These are phyloP conservation scores for Chytriomyces confervae DNA, from an alignment of 192 early-diverging fungal genomes.

Conservation along the genomic window DNA sequence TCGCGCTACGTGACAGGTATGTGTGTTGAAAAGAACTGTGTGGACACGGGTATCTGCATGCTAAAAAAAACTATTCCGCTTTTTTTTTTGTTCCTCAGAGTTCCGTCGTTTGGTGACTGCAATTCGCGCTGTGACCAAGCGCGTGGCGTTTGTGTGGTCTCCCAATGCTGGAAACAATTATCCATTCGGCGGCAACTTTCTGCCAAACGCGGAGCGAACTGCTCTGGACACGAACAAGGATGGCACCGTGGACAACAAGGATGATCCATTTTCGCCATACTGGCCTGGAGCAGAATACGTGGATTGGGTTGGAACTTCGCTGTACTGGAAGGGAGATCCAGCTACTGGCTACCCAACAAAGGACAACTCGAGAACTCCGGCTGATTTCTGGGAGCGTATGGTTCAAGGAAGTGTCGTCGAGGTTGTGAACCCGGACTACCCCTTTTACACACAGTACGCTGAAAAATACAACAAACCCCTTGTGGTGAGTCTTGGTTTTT, in stretches of 20 bases:
- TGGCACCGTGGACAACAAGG: slow-evolving; percentile 39
- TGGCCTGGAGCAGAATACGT: slow-evolving; percentile 52
- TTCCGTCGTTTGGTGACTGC: slow-evolving; percentile 41
- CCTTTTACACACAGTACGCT: slow-evolving; percentile 24
- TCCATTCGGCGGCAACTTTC: slow-evolving; percentile 37
- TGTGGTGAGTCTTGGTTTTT: slow-evolving; percentile 1
- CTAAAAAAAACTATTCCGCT: too few relatives aligned
- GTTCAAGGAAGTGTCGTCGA: slow-evolving; percentile 8
- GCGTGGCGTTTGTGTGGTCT: slow-evolving; percentile 52
- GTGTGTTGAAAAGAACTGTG: too few relatives aligned
- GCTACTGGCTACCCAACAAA: not conserved
- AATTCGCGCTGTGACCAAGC: slow-evolving; percentile 31
- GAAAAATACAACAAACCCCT: slow-evolving; percentile 15
- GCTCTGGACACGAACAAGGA: slow-evolving; percentile 58
- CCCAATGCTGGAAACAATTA: slow-evolving; percentile 47
- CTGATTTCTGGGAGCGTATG: slow-evolving; percentile 6
- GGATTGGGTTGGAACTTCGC: slow-evolving; percentile 34
- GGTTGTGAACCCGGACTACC: slow-evolving; percentile 12
- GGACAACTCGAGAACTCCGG: slow-evolving; percentile 8
- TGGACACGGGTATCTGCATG: too few relatives aligned
- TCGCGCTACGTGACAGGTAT: not conserved
- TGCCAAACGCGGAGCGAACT: slow-evolving; percentile 25
- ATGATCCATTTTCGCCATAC: slow-evolving; percentile 57
- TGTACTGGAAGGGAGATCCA: slow-evolving; percentile 32
- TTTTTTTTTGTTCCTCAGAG: too few relatives aligned